phyloP scores from a whole-genome alignment of 1,284 basidiomycete genomes.

The Heimioporus retisporus region DNA sequence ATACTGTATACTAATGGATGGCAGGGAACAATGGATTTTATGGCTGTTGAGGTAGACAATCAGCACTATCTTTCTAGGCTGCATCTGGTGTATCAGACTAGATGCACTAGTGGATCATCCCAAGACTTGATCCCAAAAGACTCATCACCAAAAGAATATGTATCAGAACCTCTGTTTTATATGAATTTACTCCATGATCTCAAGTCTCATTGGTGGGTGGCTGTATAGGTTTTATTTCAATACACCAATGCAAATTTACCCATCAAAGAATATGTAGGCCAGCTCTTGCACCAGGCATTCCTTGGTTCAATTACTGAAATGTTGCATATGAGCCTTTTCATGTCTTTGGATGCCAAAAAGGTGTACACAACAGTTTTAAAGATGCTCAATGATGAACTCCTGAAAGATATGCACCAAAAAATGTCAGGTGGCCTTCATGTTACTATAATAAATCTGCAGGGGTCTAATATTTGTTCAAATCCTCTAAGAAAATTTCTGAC shows the following conservation, averaged over 20 bases:
- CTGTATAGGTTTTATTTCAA: conserved; percentile 17
- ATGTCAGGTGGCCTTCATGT: too few relatives aligned
- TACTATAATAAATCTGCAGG: too few relatives aligned
- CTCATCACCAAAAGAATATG: too few relatives aligned
- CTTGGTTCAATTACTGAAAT: background rate
- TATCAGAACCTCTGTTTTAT: background rate
- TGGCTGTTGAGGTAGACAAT: conserved; percentile 20
- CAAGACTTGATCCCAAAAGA: too few relatives aligned
- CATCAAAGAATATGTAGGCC: background rate
- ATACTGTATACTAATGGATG: background rate
- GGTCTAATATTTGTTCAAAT: too few relatives aligned
- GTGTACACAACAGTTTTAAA: too few relatives aligned
- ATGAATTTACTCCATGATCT: conserved; percentile 24
- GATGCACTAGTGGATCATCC: too few relatives aligned
- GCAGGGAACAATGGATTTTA: conserved; percentile 26
- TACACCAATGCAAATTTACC: conserved; percentile 1
- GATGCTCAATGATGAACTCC: too few relatives aligned
- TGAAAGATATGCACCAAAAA: too few relatives aligned
- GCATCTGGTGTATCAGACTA: background rate
- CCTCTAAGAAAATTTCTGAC: too few relatives aligned
- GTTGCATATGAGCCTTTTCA: background rate
- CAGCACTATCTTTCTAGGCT: background rate
- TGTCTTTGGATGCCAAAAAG: too few relatives aligned
- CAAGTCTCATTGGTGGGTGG: conserved; percentile 20
- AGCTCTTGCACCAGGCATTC: background rate